Base-by-base conservation (phyloP, 2,329 filamentous ascomycete species). In the Hypoxylon sp. region DNA sequence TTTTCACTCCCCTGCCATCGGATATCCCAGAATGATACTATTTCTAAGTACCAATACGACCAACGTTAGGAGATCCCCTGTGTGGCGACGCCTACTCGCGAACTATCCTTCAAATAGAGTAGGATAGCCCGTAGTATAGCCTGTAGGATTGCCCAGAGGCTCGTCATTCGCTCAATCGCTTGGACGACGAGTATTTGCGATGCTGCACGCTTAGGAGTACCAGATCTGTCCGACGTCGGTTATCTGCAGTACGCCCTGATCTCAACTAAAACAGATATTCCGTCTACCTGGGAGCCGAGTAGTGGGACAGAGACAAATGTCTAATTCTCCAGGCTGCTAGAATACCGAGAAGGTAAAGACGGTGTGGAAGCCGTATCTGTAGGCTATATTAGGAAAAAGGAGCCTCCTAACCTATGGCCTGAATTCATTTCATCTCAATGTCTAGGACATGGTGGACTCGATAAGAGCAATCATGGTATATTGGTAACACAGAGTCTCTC, bases 161-260 rank as follows among this genome's bases (percentile, higher is more conserved):
- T 57, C 53, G 48, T 56, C 68, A 66, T 65, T 67, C 62, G 63
- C 66, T 61, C 48, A 28, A 55, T 73, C 55, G 61, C 65, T 58
- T 67, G 48, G 65, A 60, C 58, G 63, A 71, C 66, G 68, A 55
- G 77, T 75, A 67, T 76, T 78, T 70, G 74, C 70, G 74, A 77
- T 76, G 70, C 74, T 76, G 74, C 72, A 72, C 68, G 60, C 57
- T 69, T 61, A 72, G 69, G 70, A 68, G 70, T 68, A 77, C 73
- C 70, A 73, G 75, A 77, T 77, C 75, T 77, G 75, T 76, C 71
- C 63, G 30, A 75, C 75, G 63, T 75, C 75, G 75, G 75, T 69
- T 77, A 75, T 76, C 75, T 75, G 74, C 75, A 76, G 74, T 76
- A 68, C 62, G 63, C 71, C 74, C 70, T 76, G 74, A 75, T 75